Base-by-base conservation (phyloP, 192 early-diverging fungal genomes). In the Podila verticillata region DNA sequence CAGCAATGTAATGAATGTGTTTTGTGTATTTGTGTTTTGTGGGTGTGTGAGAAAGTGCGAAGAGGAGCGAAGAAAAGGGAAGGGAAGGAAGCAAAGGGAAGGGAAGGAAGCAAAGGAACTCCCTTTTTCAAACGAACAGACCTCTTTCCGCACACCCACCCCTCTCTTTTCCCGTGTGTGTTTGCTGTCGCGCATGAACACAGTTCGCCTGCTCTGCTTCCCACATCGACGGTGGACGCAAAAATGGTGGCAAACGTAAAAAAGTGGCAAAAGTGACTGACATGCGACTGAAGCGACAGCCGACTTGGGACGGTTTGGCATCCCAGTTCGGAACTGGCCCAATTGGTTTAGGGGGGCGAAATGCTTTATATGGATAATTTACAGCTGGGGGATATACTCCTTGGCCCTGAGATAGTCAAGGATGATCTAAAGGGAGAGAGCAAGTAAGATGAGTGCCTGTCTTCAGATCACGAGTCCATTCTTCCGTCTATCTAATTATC, bases 371-470 rank as follows among this genome's bases (percentile, higher is more conserved):
- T 12, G 10, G 36, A 12, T 12, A 44, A 39, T 75, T 44, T 70
- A 78, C 57, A 70, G 36, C 20, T 63, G 34, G 34, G 77, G 47
- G 48, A 80, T 72, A 22, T 68, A 80, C 57, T 72, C 47, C 47
- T 80, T 80, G 49, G 49, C 54, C 35, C 77, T 65, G 17, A 80
- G 70, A 61, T 80, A 80, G 60, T 80, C 77, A 28, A 80, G 61
- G 56, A 80, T 72, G 66, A 68, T 59, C 70, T 79, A 65, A 17
- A 68, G 39, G 3, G 44, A 3, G 31, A 47, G 4, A 13, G 2
- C 12, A 30, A 57, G 17, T 57, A 39, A 26, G 29, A 22, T 48
- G 5, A n/a, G 28, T 5, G 20, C n/a, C 32, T 48, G 7, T 59
- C 9, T 24, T 29, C 24, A 68, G 15, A n/a, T 35, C 30, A 51